Base-by-base conservation (phyloP, 352 stramenopile genomes). In the Globisporangium carolinianum region DNA sequence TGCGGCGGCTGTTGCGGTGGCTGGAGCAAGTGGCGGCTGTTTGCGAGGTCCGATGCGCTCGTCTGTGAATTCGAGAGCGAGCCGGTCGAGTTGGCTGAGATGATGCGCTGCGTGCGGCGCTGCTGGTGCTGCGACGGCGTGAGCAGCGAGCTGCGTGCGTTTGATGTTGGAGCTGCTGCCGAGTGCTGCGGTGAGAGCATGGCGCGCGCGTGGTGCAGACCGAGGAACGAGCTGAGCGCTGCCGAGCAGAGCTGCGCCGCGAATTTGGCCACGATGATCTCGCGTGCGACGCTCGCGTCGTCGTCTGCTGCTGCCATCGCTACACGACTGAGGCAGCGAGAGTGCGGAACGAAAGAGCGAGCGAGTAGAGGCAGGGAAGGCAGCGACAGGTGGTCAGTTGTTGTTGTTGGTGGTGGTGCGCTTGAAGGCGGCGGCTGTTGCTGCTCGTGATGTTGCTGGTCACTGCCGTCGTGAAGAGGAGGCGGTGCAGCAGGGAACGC, bases 221-320 rank as follows among this genome's bases (percentile, higher is more conserved):
- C 79, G 10, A 91, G 73, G 64, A 89, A 87, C 46, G 73, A 75
- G 59, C 73, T 88, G 60, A 86, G 73, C 57, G 73, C 70, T 53
- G 79, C 81, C 43, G 81, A 91, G 48, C 76, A 73, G 47, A 87
- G 61, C 70, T 91, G 81, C 55, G 81, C 75, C 24, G 72, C 67
- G 47, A 91, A 66, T 57, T 91, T 89, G 43, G 65, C 73, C 58
- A 83, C 79, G 55, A 87, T 57, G 42, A 86, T 54, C 51, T 71
- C 60, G 36, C 54, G 50, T 24, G 53, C 46, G 45, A 60, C 51
- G 8, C 36, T 42, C n/a, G 37, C 38, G n/a, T 12, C n/a, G 37
- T 56, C 51, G 53, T 59, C 50, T 15, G 37, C 18, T 11, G 38
- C 39, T 18, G 35, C 43, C 46, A 24, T 54, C 12, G 53, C 42